Percentiles rank a stretch among this genome's conserved stretches.
Conservation (phyloP, 2,329 filamentous ascomycete species). For the Mycosphaerella sp. region DNA sequence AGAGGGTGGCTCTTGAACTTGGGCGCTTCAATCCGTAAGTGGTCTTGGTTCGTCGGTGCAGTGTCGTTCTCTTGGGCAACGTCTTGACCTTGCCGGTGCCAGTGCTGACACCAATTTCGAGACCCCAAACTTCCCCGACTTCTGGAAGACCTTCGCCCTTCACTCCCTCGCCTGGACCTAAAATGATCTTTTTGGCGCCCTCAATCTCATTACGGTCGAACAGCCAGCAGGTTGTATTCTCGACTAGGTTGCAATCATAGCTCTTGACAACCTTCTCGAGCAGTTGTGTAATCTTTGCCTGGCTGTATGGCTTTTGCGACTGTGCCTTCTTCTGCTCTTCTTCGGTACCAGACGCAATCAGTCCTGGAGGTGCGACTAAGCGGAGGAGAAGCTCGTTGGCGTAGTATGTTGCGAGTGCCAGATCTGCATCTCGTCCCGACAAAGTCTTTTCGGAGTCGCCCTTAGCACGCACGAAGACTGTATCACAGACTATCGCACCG, state of each 20-base stretch:
- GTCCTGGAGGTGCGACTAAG: slow-evolving; percentile 83
- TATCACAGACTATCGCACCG: slow-evolving; percentile 92
- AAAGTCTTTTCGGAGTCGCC: slow-evolving; percentile 47
- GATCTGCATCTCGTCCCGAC: slow-evolving; percentile 71
- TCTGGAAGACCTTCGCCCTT: slow-evolving; percentile 88
- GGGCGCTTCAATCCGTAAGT: slow-evolving; percentile 92
- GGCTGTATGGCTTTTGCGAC: slow-evolving; percentile 72
- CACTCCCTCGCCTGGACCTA: slow-evolving; percentile 76
- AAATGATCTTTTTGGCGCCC: slow-evolving; percentile 95
- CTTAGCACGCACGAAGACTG: slow-evolving; percentile 64
- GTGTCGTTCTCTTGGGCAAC: slow-evolving; percentile 77
- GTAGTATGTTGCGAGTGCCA: slow-evolving; percentile 86
- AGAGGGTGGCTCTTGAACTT: slow-evolving; percentile 84
- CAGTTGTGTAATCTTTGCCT: slow-evolving; percentile 77
- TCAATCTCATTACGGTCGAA: slow-evolving; percentile 98
- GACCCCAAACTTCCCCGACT: slow-evolving; percentile 91
- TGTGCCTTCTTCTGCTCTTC: slow-evolving; percentile 90
- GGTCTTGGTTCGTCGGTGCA: slow-evolving; percentile 86
- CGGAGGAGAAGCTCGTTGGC: slow-evolving; percentile 91
- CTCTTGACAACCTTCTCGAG: slow-evolving; percentile 87
- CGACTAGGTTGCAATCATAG: slow-evolving; percentile 87
- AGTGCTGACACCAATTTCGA: slow-evolving; percentile 88
- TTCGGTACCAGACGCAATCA: slow-evolving; percentile 74
- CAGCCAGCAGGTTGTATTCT: slow-evolving; percentile 96
- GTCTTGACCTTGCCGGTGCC: slow-evolving; percentile 93